Base-by-base conservation (phyloP, 352 stramenopile genomes). In the Blastocystis sp. region DNA sequence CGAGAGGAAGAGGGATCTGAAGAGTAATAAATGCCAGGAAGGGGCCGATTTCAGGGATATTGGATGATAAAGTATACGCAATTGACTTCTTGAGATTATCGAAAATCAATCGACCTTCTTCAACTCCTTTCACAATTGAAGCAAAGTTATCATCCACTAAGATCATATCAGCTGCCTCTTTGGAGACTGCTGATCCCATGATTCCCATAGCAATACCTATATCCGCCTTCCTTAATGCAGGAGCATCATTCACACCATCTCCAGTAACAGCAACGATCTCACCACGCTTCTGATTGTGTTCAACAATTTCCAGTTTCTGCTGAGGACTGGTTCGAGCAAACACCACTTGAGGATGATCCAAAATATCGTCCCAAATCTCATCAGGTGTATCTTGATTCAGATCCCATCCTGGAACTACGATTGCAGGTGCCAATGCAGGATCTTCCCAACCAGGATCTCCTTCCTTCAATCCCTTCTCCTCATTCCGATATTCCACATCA, bases 161-260 rank as follows among this genome's bases (percentile, higher is more conserved):
- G 88, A 98, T 95, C 93, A 98, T 96, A 81, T 98, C 93, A 37
- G 95, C 94, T 16, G 94, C 93, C 86, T 96, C 92, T 87, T 96
- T 96, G 51, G 95, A 95, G 21, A 98, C 96, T 63, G 96, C 94
- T 54, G 95, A 97, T 86, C 95, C 96, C 90, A 94, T 95, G 88
- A 97, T 97, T 69, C 95, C 96, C 96, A 98, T 98, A 0, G 96
- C 95, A 81, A 98, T 94, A 90, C 96, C 96, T 89, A 98, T 97
- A 85, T 98, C 94, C 39, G 88, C 95, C 88, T 96, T 93, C 90
- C 97, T 97, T 0, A 98, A 90, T 21, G 95, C 95, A 27, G 96
- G 95, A 27, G 95, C 94, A 89, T 98, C 95, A 88, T 98, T 98
- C 16, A 98, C 95, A 89, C 96, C 95, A 89, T 98, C 96, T 37